phyloP scores from a whole-genome alignment of 2,329 filamentous ascomycete genomes.

The Diaporthe citrichinensis region DNA sequence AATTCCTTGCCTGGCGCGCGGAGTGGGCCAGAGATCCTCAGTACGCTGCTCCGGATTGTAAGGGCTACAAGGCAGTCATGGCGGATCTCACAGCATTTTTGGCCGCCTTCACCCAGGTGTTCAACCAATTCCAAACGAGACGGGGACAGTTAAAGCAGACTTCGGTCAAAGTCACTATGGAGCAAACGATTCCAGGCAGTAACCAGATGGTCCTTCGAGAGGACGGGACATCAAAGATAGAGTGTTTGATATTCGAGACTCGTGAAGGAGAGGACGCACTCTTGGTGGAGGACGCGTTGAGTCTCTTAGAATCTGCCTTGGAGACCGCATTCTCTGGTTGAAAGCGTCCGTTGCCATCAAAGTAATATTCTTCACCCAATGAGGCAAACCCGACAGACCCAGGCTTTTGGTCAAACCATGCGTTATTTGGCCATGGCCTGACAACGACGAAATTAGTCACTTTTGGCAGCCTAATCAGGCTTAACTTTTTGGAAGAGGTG shows the following conservation, averaged over 20 bases:
- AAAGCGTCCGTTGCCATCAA: neutral
- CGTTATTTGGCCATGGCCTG: neutral
- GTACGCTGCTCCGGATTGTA: neutral
- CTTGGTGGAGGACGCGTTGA: conserved; percentile 30
- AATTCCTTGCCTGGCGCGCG: conserved; percentile 33
- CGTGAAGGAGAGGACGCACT: neutral
- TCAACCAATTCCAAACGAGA: neutral
- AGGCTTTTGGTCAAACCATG: neutral
- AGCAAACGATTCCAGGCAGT: neutral
- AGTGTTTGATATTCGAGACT: conserved; percentile 31
- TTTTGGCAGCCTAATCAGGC: neutral
- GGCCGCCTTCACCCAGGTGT: conserved; percentile 36
- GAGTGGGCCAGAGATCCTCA: neutral
- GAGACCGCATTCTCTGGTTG: neutral
- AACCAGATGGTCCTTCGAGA: conserved; percentile 31
- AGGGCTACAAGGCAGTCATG: conserved; percentile 40
- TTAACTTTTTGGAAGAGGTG: neutral
- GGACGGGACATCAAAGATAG: conserved; percentile 30
- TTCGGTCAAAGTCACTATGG: conserved; percentile 12
- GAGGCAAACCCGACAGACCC: neutral
- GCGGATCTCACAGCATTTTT: conserved; percentile 41
- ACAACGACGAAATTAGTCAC: neutral
- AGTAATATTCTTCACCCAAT: neutral
- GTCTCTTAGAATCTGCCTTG: conserved; percentile 22
- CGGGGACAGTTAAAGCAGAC: neutral